Base-by-base conservation (phyloP, 495 filamentous ascomycete genomes). In the Neurospora sp. region DNA sequence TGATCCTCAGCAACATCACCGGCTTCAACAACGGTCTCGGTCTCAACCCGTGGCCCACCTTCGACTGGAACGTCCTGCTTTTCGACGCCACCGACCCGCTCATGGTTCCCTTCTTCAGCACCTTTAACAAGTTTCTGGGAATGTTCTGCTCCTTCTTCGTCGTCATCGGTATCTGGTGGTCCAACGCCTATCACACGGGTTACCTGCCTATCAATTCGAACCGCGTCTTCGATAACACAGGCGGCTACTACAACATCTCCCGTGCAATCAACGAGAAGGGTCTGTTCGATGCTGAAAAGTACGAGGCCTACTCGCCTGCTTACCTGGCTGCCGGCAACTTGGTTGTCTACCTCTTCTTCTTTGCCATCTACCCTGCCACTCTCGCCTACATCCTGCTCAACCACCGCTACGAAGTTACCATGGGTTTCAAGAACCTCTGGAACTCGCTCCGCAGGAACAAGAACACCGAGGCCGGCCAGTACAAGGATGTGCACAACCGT, bases 131-230 rank as follows among this genome's bases (percentile, higher is more conserved):
- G 43, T 81, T 82, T 69, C 19, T 82, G 21, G 81, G 82, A 2
- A 77, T 73, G n/a, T 70, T 76, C 36, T 31, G 77, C 28, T 73
- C 76, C 3, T 71, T 73, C 11, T 77, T 75, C 62, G 71, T 82
- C 15, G 73, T 82, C 43, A 70, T 78, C 15, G 81, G 73, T n/a
- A 11, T 83, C 13, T 83, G 80, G 80, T 82, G 77, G 66, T 76
- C 71, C n/a, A 83, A 83, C 40, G 74, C 77, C 15, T 82, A 76
- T 74, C 69, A 74, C 73, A 80, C 81, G 13, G 77, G 72, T 24
- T 83, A 81, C 69, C 70, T 83, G 31, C 82, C 82, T 39, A 80
- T 83, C 75, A 82, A 79, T 71, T 77, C 76, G 0, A 83, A 82
- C 73, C 74, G 70, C 1, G 76, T 81, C 21, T 83, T 69, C 37